These are phyloP conservation scores for Arthrinium puccinioides DNA, from an alignment of 2,329 filamentous ascomycete species.

Conservation along the genomic window DNA sequence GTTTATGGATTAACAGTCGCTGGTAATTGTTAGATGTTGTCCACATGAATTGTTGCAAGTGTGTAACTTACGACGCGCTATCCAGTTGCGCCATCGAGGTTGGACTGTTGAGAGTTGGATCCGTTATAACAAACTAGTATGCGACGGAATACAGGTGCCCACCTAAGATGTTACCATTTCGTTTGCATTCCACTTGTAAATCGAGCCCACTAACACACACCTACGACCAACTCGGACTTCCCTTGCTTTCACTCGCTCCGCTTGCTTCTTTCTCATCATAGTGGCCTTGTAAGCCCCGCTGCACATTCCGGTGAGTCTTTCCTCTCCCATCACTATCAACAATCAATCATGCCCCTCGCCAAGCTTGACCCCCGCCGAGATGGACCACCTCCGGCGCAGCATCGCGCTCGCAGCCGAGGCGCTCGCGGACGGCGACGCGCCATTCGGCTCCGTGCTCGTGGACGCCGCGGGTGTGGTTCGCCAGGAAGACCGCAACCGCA, in stretches of 20 bases:
- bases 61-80: no score
- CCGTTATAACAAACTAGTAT: neutral
- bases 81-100: no score
- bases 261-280: no score
- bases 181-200: neutral
- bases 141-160: neutral
- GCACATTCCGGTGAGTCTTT: no score
- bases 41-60: no score
- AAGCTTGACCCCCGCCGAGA: constrained; percentile 2
- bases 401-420: constrained; percentile 22
- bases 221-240: neutral
- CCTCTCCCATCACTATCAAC: neutral
- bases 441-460: constrained; percentile 14
- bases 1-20: no score
- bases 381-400: constrained; percentile 12
- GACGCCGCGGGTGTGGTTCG: neutral
- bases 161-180: neutral
- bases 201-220: neutral
- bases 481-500: constrained; percentile 14
- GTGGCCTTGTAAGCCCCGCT: no score
- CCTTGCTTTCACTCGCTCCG: no score
- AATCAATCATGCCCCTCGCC: neutral
- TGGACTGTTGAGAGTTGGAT: neutral
- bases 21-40: no score
- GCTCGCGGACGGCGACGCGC: constrained; percentile 14